Evolutionary conservation across 176 grass and related monocot genomes (phyloP), one percentile per base, ranked within the genome.

Genomic region (Poa pratensis): DNA sequence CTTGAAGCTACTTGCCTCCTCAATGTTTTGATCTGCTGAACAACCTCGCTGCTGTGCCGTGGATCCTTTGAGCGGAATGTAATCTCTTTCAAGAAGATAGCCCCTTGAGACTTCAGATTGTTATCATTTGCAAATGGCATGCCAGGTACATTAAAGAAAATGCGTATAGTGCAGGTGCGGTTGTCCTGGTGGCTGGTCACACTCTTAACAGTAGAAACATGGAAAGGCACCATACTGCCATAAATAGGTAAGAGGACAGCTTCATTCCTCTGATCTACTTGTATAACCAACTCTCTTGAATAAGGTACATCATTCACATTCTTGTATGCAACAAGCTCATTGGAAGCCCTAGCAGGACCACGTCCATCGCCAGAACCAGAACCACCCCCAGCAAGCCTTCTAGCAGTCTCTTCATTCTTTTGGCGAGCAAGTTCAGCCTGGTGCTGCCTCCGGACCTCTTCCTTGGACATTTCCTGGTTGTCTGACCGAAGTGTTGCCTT

Each of bases 181-280:
- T 87, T 91, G 32, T 94, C 92, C 67, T 85, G 87, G 72, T 85
- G 92, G 40, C 75, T 91, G n/a, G 77, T 82, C 22, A 87, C 92
- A 48, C 77, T 94, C 77, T 94, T 94, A 12, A 94, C 87, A 71
- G 89, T 92, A 52, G 81, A 91, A 55, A 94, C 87, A 80, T 94
- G 89, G 81, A 94, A 94, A 23, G 89, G 87, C 3, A 91, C 85
- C 84, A 94, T 94, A 79, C 70, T 89, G 17, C 92, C 89, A 87
- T 87, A 94, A 26, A 94, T 87, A 15, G 90, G 92, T 52, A 94
- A 86, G 4, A 94, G 87, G 19, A 92, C 67, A 80, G 92, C 85
- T 32, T 94, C 92, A 34, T 92, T 90, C 76, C 87, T 87, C 34
- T 85, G 73, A 34, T 94, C 87, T 8, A 94, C 90, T 70, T 94